phyloP scores from a whole-genome alignment of 495 filamentous ascomycete genomes.

The Aspergillus affinis region DNA sequence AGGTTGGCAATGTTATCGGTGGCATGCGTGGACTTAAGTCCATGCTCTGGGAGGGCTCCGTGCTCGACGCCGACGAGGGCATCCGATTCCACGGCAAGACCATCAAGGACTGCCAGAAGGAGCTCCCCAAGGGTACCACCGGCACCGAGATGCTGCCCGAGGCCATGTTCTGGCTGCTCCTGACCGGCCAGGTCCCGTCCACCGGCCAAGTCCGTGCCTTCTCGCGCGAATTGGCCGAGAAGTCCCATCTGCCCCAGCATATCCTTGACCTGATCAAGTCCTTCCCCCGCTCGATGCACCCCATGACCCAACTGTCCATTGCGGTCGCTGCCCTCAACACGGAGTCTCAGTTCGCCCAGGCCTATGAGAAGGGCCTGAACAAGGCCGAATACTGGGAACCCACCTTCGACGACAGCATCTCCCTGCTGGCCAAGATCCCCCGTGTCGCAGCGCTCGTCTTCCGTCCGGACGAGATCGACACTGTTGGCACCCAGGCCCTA shows the following conservation, averaged over 20 bases:
- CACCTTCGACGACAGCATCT: slow-evolving; percentile 94
- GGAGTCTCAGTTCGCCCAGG: slow-evolving; percentile 86
- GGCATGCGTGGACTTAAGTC: slow-evolving; percentile 97
- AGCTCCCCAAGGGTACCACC: slow-evolving; percentile 87
- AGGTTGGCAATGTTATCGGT: slow-evolving; percentile 89
- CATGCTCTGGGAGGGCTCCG: slow-evolving; percentile 98
- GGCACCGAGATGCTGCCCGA: slow-evolving; percentile 99
- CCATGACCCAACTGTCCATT: slow-evolving; percentile 97
- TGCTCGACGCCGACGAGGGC: slow-evolving; percentile 93
- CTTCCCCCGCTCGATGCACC: slow-evolving; percentile 86
- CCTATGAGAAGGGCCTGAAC: slow-evolving; percentile 83
- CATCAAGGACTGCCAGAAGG: slow-evolving; percentile 94
- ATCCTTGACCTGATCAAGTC: slow-evolving; percentile 85
- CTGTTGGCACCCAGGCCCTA: slow-evolving; percentile 44
- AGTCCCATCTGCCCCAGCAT: slow-evolving; percentile 78
- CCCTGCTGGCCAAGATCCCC: slow-evolving; percentile 91
- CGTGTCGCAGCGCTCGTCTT: slow-evolving; percentile 97
- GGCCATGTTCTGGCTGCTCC: slow-evolving; percentile 98
- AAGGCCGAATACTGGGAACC: slow-evolving; percentile 99
- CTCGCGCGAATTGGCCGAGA: slow-evolving; percentile 82
- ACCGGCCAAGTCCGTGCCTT: slow-evolving; percentile 76
- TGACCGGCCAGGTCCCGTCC: slow-evolving; percentile 89
- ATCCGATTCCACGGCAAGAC: slow-evolving; percentile 97
- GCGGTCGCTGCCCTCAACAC: slow-evolving; percentile 92
- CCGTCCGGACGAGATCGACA: slow-evolving; percentile 78